Conservation (phyloP, 108 stramenopile species). For the Ochromonas danica region DNA sequence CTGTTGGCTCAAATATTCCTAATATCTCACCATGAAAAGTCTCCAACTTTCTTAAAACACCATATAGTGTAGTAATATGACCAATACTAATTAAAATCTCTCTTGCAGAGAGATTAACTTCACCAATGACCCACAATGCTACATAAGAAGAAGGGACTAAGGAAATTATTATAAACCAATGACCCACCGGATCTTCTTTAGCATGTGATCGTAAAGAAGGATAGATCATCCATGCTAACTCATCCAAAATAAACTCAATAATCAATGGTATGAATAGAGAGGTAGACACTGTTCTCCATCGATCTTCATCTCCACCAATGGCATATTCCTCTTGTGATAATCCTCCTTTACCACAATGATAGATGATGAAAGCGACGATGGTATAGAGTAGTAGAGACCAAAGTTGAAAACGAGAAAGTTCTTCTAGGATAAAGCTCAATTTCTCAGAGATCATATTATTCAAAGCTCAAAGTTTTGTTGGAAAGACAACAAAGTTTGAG, state of each 20-base stretch:
- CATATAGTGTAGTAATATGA: not conserved
- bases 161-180: not conserved
- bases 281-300: not conserved
- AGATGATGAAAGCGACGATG: too few relatives aligned
- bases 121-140: not conserved
- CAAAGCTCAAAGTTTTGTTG: too few relatives aligned
- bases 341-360: too few relatives aligned
- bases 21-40: not conserved
- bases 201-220: not conserved
- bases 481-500: too few relatives aligned
- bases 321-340: too few relatives aligned
- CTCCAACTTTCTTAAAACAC: constrained; percentile 2
- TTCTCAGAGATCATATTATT: too few relatives aligned
- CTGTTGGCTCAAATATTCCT: not conserved
- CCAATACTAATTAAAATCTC: not conserved
- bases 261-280: not conserved
- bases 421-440: too few relatives aligned
- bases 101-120: too few relatives aligned
- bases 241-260: constrained; percentile 7
- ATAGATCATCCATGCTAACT: not conserved
- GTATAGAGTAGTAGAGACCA: too few relatives aligned
- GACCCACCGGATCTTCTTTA: not conserved
- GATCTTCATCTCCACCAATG: too few relatives aligned
- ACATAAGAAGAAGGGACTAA: not conserved
- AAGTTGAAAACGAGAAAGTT: too few relatives aligned